These are phyloP conservation scores for Penicillium nordicum DNA, from an alignment of 2,329 filamentous ascomycete species.

Conservation along the genomic window DNA sequence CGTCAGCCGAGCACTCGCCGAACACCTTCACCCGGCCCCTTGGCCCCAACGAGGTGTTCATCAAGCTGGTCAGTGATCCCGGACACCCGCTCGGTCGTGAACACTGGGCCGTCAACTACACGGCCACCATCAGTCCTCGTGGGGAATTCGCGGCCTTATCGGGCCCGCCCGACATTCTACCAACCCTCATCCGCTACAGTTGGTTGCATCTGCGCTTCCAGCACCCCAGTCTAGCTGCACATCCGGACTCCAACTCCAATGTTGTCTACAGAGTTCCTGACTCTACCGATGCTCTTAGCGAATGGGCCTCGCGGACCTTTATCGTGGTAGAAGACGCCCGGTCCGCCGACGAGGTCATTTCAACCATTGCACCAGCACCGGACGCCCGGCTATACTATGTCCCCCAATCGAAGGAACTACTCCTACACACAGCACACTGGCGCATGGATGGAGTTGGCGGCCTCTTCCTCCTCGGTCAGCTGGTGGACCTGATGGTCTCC, in stretches of 20 bases:
- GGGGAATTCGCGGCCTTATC: constrained; percentile 1
- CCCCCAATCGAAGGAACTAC: constrained; percentile 4
- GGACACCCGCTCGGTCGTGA: constrained; percentile 28
- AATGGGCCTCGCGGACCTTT: constrained; percentile 19
- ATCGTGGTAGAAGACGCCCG: not conserved
- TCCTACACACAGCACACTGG: constrained; percentile 27
- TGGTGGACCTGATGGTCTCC: constrained; percentile 18
- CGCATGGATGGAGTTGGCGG: constrained; percentile 28
- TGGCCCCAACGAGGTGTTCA: constrained; percentile 26
- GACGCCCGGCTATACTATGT: constrained; percentile 16
- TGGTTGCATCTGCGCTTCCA: constrained; percentile 19
- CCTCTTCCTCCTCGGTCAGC: constrained; percentile 18
- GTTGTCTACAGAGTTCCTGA: constrained; percentile 11
- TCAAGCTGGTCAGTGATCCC: constrained; percentile 30
- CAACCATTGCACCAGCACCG: constrained; percentile 3
- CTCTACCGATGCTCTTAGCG: not conserved
- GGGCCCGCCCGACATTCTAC: not conserved
- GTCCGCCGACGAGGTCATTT: constrained; percentile 10
- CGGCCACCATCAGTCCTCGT: constrained; percentile 15
- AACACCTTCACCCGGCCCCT: constrained; percentile 10
- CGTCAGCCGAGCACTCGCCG: not conserved
- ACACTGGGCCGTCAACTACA: constrained; percentile 32
- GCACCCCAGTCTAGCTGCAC: constrained; percentile 18
- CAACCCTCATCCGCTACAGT: constrained; percentile 7
- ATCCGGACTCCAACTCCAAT: constrained; percentile 1